These are phyloP conservation scores for Fusarium sp. DNA, from an alignment of 2,329 filamentous ascomycete species.

Conservation along the genomic window DNA sequence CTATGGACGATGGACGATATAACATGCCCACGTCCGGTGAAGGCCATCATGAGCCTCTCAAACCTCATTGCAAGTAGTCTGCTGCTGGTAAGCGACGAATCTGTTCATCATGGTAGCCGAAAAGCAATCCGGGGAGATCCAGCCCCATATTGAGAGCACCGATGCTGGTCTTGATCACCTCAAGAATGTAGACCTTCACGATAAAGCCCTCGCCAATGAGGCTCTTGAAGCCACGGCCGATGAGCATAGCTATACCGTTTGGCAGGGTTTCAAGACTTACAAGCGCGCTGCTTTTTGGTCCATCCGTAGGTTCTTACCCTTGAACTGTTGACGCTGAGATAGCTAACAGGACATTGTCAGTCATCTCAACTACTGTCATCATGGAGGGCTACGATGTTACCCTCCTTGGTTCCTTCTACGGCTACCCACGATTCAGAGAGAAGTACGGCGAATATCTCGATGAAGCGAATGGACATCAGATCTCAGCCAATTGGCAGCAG, in stretches of 20 bases:
- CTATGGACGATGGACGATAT: slow-evolving; percentile 7
- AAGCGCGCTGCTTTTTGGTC: slow-evolving; percentile 54
- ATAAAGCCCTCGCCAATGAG: slow-evolving; percentile 51
- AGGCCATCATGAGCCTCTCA: not conserved
- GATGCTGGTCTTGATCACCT: slow-evolving; percentile 45
- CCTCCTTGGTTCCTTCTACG: slow-evolving; percentile 58
- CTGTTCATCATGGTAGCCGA: slow-evolving; percentile 36
- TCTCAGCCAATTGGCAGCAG: slow-evolving; percentile 63
- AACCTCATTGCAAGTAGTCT: not conserved
- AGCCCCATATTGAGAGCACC: slow-evolving; percentile 45
- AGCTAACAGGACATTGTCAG: slow-evolving; percentile 33
- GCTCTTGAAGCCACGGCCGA: slow-evolving; percentile 50
- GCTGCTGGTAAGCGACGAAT: slow-evolving; percentile 2
- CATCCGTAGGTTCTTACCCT: slow-evolving; percentile 39
- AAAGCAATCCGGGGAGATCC: slow-evolving; percentile 28
- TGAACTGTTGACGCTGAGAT: not conserved
- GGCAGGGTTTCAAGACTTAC: slow-evolving; percentile 52
- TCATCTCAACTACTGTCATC: slow-evolving; percentile 57
- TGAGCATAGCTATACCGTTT: slow-evolving; percentile 50
- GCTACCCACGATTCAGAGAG: slow-evolving; percentile 51
- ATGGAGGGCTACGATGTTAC: slow-evolving; percentile 64
- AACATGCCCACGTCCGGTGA: not conserved
- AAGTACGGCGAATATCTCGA: slow-evolving; percentile 53
- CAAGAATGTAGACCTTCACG: slow-evolving; percentile 47
- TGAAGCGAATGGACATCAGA: slow-evolving; percentile 53